Evolutionary conservation across 441 rosid species (phyloP).

Genomic region (Syzygium syzygioides): DNA sequence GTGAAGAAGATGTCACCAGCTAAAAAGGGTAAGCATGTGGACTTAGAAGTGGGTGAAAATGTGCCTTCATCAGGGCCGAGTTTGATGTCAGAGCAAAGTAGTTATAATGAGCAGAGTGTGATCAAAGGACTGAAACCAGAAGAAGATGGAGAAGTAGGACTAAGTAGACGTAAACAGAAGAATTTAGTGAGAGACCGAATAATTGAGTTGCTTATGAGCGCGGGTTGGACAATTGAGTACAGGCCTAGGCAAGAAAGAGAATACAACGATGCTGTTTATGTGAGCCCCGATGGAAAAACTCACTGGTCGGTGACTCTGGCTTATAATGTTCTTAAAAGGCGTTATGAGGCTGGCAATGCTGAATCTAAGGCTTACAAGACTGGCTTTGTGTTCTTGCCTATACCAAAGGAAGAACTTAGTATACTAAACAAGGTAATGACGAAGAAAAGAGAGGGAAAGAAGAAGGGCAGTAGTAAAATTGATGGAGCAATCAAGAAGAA

Average conservation of each 20-base stretch:
- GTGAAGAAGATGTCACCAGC: background rate
- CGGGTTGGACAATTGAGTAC: constrained; percentile 86
- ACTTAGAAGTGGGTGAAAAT: background rate
- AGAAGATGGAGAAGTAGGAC: constrained; percentile 17
- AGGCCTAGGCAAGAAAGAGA: constrained; percentile 60
- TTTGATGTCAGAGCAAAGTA: background rate
- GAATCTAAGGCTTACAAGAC: constrained; percentile 26
- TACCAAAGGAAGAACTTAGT: constrained; percentile 66
- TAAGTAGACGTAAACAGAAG: constrained; percentile 31
- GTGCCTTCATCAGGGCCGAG: constrained; percentile 1
- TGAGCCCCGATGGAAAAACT: constrained; percentile 85
- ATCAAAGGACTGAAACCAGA: constrained; percentile 10
- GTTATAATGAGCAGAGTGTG: constrained; percentile 9
- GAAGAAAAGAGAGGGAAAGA: constrained; percentile 47
- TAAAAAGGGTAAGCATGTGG: constrained; percentile 1
- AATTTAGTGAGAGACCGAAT: constrained; percentile 65
- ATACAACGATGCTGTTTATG: constrained; percentile 83
- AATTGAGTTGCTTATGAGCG: constrained; percentile 55
- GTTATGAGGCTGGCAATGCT: constrained; percentile 35
- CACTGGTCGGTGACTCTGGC: constrained; percentile 98
- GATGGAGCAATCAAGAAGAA: constrained; percentile 26
- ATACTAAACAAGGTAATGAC: constrained; percentile 38
- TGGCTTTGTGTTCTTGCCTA: constrained; percentile 53
- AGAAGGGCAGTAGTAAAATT: constrained; percentile 21
- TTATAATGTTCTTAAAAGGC: constrained; percentile 52